phyloP scores from a whole-genome alignment of 2,329 filamentous ascomycete genomes.

The Chaetomium sp. region DNA sequence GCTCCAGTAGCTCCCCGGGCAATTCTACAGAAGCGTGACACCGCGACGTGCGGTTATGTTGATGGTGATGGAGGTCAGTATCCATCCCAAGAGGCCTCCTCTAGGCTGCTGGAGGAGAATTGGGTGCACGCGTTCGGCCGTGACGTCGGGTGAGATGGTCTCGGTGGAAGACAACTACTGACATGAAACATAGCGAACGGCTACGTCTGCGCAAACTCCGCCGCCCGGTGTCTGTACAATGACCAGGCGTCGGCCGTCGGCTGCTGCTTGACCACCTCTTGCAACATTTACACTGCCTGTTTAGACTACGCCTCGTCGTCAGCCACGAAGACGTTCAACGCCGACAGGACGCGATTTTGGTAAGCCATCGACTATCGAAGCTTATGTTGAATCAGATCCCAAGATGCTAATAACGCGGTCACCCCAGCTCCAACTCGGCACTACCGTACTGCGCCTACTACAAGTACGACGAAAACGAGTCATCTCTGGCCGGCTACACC shows the following conservation, averaged over 20 bases:
- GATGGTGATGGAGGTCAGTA: constrained; percentile 1
- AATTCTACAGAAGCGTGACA: constrained; percentile 7
- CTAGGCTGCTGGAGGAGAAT: no score
- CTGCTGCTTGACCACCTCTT: constrained; percentile 13
- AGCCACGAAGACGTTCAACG: constrained; percentile 3
- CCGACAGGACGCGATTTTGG: constrained; percentile 16
- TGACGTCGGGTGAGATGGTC: no score
- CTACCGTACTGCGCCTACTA: constrained; percentile 14
- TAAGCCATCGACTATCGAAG: background rate
- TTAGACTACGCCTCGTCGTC: constrained; percentile 10
- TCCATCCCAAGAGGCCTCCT: background rate
- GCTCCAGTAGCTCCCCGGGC: background rate
- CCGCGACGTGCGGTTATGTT: constrained; percentile 15
- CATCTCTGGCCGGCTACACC: constrained; percentile 12
- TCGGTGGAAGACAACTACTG: no score
- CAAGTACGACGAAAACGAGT: constrained; percentile 7
- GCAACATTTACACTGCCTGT: constrained; percentile 16
- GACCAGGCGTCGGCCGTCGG: constrained; percentile 10
- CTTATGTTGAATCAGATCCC: background rate
- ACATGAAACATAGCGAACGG: background rate
- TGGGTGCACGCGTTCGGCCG: no score
- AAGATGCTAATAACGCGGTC: background rate
- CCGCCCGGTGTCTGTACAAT: constrained; percentile 13
- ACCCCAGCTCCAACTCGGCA: constrained; percentile 14
- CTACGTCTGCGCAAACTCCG: background rate